phyloP scores from a whole-genome alignment of 257 asterid genomes.

The Rauvolfia tetraphylla region DNA sequence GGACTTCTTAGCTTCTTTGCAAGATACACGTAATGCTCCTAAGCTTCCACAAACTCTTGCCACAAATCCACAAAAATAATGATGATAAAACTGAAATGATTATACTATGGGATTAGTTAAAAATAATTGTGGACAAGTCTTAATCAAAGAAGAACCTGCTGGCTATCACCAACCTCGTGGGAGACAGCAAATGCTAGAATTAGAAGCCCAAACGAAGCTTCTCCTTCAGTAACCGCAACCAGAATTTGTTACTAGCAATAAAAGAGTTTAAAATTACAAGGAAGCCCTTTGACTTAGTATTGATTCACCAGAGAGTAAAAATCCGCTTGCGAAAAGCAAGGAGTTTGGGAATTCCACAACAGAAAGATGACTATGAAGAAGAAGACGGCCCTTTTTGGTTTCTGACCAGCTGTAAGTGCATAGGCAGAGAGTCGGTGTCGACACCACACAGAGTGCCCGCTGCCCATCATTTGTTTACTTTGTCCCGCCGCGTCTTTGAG shows the following conservation, averaged over 20 bases:
- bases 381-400: neutral
- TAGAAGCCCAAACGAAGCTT: neutral
- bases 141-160: neutral
- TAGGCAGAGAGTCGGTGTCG: slow-evolving; percentile 7
- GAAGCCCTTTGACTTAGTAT: too few relatives aligned
- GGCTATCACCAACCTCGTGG: neutral
- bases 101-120: neutral
- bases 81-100: too few relatives aligned
- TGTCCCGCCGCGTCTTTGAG: slow-evolving; percentile 10
- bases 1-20: neutral
- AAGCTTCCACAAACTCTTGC: neutral
- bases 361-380: neutral
- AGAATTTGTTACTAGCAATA: neutral
- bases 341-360: neutral
- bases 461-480: neutral
- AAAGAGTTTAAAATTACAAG: too few relatives aligned
- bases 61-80: too few relatives aligned
- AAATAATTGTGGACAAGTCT: neutral
- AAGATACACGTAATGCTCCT: neutral
- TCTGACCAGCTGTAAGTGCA: slow-evolving; percentile 17
- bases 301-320: too few relatives aligned
- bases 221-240: neutral
- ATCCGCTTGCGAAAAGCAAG: neutral
- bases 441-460: neutral
- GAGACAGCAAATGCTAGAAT: neutral